Percentiles rank a stretch among this genome's conserved stretches.
Evolutionary conservation across 352 stramenopile genomes (phyloP).

Genomic region (Globisporangium orthogonon): DNA sequence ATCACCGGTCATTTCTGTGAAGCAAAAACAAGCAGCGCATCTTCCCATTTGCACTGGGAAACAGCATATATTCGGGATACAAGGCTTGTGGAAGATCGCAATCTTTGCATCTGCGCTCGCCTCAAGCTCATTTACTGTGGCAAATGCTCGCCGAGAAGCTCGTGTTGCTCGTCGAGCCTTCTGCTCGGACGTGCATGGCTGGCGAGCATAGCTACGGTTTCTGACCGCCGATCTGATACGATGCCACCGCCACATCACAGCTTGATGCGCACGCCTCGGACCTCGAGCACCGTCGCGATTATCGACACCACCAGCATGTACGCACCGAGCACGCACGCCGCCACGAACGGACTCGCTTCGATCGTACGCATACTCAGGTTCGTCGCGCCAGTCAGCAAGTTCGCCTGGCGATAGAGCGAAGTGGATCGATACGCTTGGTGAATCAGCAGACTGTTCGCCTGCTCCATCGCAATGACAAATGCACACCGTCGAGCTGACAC

Average conservation of each 20-base stretch:
- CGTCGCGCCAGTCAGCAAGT: constrained; percentile 65
- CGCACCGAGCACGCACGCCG: constrained; percentile 34
- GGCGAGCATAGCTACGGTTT: no score
- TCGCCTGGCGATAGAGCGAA: constrained; percentile 29
- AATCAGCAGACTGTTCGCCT: not conserved
- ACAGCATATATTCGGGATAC: not conserved
- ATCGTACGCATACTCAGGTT: constrained; percentile 84
- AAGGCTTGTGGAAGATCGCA: not conserved
- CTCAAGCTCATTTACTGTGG: no score
- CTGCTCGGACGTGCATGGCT: not conserved
- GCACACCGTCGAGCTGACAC: not conserved
- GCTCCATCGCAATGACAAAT: not conserved
- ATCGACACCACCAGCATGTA: constrained; percentile 67
- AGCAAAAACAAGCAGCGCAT: not conserved
- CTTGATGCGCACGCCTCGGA: constrained; percentile 57
- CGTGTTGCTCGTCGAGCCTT: no score
- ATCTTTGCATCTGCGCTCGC: no score
- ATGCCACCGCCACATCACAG: constrained; percentile 21
- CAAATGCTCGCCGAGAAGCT: no score
- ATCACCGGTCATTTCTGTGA: not conserved
- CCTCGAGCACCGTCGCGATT: constrained; percentile 50
- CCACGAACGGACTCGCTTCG: constrained; percentile 32
- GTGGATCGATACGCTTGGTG: not conserved
- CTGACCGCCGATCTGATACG: no score
- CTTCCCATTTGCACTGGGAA: not conserved